Evolutionary conservation across 768 basidiomycete species (phyloP), one percentile per base, ranked within the genome.

Genomic region (Russula dissimulans): DNA sequence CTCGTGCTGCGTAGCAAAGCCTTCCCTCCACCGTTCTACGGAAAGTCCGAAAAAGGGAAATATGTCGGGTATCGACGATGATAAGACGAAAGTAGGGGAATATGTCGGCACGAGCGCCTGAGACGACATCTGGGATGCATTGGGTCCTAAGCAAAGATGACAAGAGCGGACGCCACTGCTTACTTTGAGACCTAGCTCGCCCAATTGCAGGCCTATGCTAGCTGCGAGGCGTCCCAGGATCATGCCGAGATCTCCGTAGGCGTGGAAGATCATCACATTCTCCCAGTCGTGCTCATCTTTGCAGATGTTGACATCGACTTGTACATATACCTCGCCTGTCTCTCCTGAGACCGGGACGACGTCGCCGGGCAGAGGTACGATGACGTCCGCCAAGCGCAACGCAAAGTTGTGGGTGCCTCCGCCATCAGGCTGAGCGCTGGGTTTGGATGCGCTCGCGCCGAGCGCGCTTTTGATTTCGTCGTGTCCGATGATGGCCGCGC

Each of bases 161-260:
- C 32, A 3, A 26, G 10, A 46, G 8, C 17, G 10, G 26, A 55
- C 15, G 44, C 22, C 22, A 2, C 46, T 15, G 26, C 69, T 54
- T 44, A 85, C 86, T 76, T 81, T 85, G 18, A 89, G 69, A 0
- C 86, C 87, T 45, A 80, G 75, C 26, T 70, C 71, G 5, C 81
- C 80, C 0, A 85, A 68, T 2, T 71, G 66, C 3, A 89, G 65
- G 3, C 85, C 82, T 49, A 71, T 71, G 55, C 79, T 79, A 43
- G 77, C 76, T 9, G 76, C 78, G 17, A 88, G 69, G 14, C 84
- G 69, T 10, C 82, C 79, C 50, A 89, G 69, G 15, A 89, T 85
- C 80, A 87, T 86, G 0, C 83, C 84, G 17, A 88, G 74, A 65
- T 88, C 87, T 9, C 87, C 87, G 65, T 87, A 88, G 1, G 81